Evolutionary conservation across 139 green algal genomes (phyloP), one percentile per base, ranked within the genome.

Genomic region (Auxenochlorella pyrenoidosa): DNA sequence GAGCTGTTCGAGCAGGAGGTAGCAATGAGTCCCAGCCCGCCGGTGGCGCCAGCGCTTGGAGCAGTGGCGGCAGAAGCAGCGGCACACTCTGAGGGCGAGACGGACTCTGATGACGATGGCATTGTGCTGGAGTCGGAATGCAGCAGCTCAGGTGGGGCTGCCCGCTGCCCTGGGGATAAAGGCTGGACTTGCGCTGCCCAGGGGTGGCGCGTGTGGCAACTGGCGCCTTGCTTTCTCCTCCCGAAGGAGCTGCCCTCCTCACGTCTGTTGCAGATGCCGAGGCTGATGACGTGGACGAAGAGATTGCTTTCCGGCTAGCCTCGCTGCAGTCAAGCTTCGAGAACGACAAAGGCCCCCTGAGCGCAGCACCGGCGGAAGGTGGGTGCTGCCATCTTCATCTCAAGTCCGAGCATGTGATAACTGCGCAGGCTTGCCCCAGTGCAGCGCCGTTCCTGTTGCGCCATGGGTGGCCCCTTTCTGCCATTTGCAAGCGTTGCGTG

Each of bases 1-100:
- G 63, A 89, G 30, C 32, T 89, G 15, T 89, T 89, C 54, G 86
- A 89, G 18, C 44, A 86, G 28, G 68, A 86, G 51, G 41, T 65
- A 32, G 60, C 63, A 68, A 60, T 81, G 34, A 44, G 38, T 26
- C 43, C 30, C 34, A 40, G 8, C 36, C 73, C 72, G 12, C 73
- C n/a, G 38, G n/a, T 40, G 75, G 44, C 75, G n/a, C 13, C 43
- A 19, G 43, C 75, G 84, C 24, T 70, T 10, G 5, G 30, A 6
- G 40, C 36, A n/a, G 65, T 18, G 4, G 80, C 63, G 51, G 73
- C 73, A 28, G 36, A 10, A 18, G 85, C 36, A 18, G 38, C 66
- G 28, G 38, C 66, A 32, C 40, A 30, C 15, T 58, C 59, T 38
- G 75, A 71, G 16, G 54, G 32, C 66, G 86, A 75, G 6, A 79